A percentile compares a stretch with the other conserved stretches of the same genome.
Conservation (phyloP, 2,329 filamentous ascomycete species). For the Fusarium buxicola region DNA sequence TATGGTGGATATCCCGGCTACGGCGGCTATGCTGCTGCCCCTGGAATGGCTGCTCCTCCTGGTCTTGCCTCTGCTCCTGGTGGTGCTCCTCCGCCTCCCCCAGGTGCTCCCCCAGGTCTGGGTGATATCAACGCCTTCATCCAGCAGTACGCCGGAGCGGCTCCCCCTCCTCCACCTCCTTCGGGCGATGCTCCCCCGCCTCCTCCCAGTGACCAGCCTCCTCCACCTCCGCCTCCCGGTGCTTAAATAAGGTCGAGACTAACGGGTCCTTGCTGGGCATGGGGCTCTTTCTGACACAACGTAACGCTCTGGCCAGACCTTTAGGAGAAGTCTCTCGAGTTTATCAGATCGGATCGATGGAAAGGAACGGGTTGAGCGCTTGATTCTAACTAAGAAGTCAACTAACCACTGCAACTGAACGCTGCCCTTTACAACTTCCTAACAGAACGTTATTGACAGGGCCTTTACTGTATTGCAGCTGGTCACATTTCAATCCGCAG, state of each 20-base stretch:
- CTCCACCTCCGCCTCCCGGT: constrained; percentile 71
- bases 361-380: constrained; percentile 13
- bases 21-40: constrained; percentile 60
- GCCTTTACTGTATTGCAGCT: constrained; percentile 20
- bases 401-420: constrained; percentile 35
- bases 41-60: constrained; percentile 55
- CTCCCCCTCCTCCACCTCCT: constrained; percentile 70
- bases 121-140: constrained; percentile 73
- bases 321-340: constrained; percentile 5
- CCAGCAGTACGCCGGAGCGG: constrained; percentile 70
- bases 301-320: constrained; percentile 12
- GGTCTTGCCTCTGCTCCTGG: constrained; percentile 58
- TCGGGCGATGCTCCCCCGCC: constrained; percentile 68
- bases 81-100: constrained; percentile 59
- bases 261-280: constrained; percentile 13
- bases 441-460: constrained; percentile 15
- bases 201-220: constrained; percentile 71
- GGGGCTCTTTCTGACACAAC: constrained; percentile 17
- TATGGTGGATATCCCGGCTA: constrained; percentile 67
- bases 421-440: constrained; percentile 18
- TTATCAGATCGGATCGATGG: constrained; percentile 6
- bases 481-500: constrained; percentile 24
- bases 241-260: constrained; percentile 51
- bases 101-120: constrained; percentile 62
- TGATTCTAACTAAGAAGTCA: constrained; percentile 30